Conservation (phyloP, 2,329 filamentous ascomycete genomes). For the Colletotrichum cuscutae region DNA sequence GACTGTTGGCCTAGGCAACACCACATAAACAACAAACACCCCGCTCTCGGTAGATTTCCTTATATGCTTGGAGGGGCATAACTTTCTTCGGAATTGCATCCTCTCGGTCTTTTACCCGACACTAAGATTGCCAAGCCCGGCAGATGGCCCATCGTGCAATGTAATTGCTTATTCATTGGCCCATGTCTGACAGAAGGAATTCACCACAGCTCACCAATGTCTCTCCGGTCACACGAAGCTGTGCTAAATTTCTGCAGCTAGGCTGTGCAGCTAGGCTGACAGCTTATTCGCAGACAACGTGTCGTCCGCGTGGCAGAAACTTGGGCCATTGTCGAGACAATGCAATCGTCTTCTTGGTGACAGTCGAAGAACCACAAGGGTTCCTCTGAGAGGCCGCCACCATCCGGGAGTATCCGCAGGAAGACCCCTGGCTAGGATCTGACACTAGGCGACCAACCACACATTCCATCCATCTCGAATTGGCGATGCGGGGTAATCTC, state of each 20-base stretch:
- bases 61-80: neutral
- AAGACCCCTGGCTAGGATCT: conserved; percentile 26
- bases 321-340: neutral
- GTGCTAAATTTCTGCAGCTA: neutral
- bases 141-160: conserved; percentile 5
- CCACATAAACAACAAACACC: neutral
- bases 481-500: conserved; percentile 28
- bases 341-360: neutral
- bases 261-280: neutral
- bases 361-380: neutral
- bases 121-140: conserved; percentile 11
- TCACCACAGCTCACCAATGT: neutral
- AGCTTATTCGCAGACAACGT: neutral
- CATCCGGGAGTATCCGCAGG: conserved; percentile 24
- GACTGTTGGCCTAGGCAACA: conserved; percentile 9
- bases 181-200: neutral
- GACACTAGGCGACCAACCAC: conserved; percentile 3
- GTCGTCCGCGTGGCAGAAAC: neutral
- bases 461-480: neutral
- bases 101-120: conserved; percentile 26
- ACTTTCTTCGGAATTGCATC: conserved; percentile 5
- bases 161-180: conserved; percentile 5
- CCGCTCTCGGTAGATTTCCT: conserved; percentile 19
- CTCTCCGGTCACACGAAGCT: neutral
- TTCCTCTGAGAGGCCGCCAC: conserved; percentile 1